phyloP scores from a whole-genome alignment of 148 eudicot species.

The Rhododendron simsii region DNA sequence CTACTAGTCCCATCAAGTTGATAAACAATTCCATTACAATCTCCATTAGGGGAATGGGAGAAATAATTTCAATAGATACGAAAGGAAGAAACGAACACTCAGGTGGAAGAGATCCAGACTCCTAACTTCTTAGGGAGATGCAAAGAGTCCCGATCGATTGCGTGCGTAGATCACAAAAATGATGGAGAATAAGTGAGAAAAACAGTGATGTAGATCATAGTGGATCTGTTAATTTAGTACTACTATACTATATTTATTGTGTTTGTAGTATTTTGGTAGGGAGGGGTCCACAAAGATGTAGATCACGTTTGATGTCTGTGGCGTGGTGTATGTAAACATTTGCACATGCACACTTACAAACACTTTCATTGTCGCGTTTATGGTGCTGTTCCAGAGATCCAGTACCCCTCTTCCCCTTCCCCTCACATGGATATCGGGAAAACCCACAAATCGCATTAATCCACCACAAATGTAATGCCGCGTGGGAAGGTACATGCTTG shows the following conservation, averaged over 20 bases:
- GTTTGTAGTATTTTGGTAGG: not conserved
- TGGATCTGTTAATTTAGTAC: no score
- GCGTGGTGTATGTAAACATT: not conserved
- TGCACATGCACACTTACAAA: not conserved
- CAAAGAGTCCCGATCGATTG: no score
- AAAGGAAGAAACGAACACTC: no score
- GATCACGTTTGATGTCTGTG: not conserved
- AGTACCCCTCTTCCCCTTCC: not conserved
- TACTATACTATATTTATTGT: not conserved
- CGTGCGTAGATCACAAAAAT: no score
- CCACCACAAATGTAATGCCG: not conserved
- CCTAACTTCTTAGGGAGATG: no score
- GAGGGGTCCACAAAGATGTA: not conserved
- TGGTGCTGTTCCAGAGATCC: not conserved
- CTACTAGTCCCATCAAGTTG: no score
- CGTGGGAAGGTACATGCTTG: not conserved
- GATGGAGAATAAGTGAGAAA: no score
- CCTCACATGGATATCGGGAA: not conserved
- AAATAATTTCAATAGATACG: no score
- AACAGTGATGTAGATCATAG: not conserved
- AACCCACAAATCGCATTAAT: not conserved
- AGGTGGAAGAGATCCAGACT: no score
- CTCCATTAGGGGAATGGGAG: no score
- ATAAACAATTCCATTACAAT: no score
- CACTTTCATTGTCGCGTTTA: not conserved